These are phyloP conservation scores for Candida succiphila DNA, from an alignment of 805 yeast genomes.

Conservation along the genomic window DNA sequence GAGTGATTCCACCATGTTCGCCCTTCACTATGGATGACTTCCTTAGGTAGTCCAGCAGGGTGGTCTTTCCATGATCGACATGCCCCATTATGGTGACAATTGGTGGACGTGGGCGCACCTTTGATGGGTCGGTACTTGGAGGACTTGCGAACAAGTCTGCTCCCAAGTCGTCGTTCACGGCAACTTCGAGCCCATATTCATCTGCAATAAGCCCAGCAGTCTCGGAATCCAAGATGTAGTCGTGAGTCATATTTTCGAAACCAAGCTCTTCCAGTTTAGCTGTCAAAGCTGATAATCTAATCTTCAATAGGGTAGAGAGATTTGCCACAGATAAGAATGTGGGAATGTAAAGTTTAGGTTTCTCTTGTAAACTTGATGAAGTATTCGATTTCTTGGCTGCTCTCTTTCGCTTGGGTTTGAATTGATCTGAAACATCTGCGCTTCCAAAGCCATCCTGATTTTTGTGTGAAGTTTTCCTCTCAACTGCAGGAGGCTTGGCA, in stretches of 20 bases:
- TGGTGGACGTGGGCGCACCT: constrained; percentile 69
- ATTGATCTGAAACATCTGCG: neutral
- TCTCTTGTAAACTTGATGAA: no score
- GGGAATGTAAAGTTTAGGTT: constrained; percentile 45
- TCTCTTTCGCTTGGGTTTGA: neutral
- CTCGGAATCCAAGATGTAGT: constrained; percentile 77
- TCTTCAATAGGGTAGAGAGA: constrained; percentile 59
- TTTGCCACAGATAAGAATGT: constrained; percentile 72
- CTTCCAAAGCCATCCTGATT: neutral
- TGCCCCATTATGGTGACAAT: constrained; percentile 98
- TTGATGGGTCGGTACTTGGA: constrained; percentile 33
- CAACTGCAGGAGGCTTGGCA: neutral
- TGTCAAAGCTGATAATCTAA: constrained; percentile 53
- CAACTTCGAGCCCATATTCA: constrained; percentile 70
- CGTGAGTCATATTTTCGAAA: constrained; percentile 59
- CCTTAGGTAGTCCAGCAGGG: constrained; percentile 78
- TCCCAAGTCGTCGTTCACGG: constrained; percentile 45
- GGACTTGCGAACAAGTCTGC: constrained; percentile 52
- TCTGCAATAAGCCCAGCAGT: constrained; percentile 82
- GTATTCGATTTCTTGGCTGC: no score
- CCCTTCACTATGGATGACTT: constrained; percentile 74
- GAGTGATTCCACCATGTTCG: constrained; percentile 96
- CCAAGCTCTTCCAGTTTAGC: constrained; percentile 58
- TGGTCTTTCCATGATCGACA: constrained; percentile 97
- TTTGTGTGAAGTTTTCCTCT: neutral